phyloP scores from a whole-genome alignment of 2,329 filamentous ascomycete species.

The Alternaria brassicae region DNA sequence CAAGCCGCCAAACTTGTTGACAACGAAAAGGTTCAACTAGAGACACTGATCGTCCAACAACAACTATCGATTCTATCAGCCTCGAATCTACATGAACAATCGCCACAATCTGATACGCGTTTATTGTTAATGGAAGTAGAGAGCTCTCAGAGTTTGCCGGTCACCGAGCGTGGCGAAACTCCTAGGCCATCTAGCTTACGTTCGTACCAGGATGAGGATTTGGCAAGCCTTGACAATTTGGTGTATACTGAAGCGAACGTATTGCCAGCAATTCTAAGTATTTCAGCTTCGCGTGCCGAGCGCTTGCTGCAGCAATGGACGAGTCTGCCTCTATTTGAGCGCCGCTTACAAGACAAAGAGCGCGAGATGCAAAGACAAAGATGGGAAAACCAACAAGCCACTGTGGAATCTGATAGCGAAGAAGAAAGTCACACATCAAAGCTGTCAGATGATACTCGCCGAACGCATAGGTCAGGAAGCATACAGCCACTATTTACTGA shows the following conservation, averaged over 20 bases:
- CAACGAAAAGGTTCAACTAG: constrained; percentile 48
- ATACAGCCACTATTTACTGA: constrained; percentile 43
- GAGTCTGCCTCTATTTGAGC: constrained; percentile 40
- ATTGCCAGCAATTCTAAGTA: constrained; percentile 33
- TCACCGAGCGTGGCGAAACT: constrained; percentile 7
- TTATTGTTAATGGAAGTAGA: constrained; percentile 41
- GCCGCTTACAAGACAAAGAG: constrained; percentile 34
- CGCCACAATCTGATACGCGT: constrained; percentile 19
- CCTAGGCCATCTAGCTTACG: constrained; percentile 34
- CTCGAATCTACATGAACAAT: constrained; percentile 26
- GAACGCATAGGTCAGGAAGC: constrained; percentile 25
- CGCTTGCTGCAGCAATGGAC: constrained; percentile 45
- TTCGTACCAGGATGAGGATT: constrained; percentile 38
- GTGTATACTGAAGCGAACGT: constrained; percentile 29
- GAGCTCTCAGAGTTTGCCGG: constrained; percentile 37
- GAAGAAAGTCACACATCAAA: constrained; percentile 31
- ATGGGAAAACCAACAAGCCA: constrained; percentile 41
- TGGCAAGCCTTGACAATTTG: constrained; percentile 34
- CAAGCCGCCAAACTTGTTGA: constrained; percentile 41
- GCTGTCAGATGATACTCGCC: constrained; percentile 16
- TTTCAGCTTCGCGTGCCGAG: constrained; percentile 35
- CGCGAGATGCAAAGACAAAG: constrained; percentile 30
- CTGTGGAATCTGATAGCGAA: constrained; percentile 46
- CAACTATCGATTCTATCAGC: constrained; percentile 46
- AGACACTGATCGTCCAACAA: constrained; percentile 50